Percentiles rank a stretch among this genome's conserved stretches.
phyloP scores from a whole-genome alignment of 2,329 filamentous ascomycete species.

The Colletotrichum sp. region DNA sequence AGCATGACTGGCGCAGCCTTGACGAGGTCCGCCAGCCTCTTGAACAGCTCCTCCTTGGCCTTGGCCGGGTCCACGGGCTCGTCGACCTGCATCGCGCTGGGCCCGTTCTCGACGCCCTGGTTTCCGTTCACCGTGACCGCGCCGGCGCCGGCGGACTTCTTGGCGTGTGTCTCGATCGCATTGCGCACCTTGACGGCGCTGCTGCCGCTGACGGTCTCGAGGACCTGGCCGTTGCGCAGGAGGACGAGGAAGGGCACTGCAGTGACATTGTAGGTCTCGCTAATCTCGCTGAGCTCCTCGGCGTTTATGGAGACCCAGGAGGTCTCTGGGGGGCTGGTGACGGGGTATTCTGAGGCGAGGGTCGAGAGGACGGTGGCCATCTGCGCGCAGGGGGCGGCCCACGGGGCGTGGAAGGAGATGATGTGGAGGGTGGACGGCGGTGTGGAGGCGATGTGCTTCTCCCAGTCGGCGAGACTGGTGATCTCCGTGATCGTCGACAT shows the following conservation, averaged over 20 bases:
- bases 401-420: constrained; percentile 94
- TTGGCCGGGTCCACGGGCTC: constrained; percentile 47
- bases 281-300: constrained; percentile 90
- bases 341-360: constrained; percentile 85
- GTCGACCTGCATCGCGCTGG: constrained; percentile 20
- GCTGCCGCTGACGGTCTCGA: constrained; percentile 89
- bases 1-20: constrained; percentile 98
- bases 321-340: constrained; percentile 68
- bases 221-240: constrained; percentile 73
- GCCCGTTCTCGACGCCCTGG: constrained; percentile 26
- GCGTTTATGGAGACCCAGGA: constrained; percentile 92
- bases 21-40: constrained; percentile 81
- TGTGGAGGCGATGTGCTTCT: constrained; percentile 68
- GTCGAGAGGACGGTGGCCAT: constrained; percentile 88
- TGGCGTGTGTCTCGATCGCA: constrained; percentile 84
- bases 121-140: constrained; percentile 43
- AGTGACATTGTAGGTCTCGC: constrained; percentile 91
- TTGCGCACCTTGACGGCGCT: constrained; percentile 85
- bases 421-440: constrained; percentile 76
- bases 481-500: constrained; percentile 85
- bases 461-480: constrained; percentile 75
- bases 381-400: constrained; percentile 94
- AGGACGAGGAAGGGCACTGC: constrained; percentile 93
- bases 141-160: constrained; percentile 43
- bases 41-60: constrained; percentile 84